Evolutionary conservation across 139 green algal genomes (phyloP).

Genomic region (Chlorella sp.): DNA sequence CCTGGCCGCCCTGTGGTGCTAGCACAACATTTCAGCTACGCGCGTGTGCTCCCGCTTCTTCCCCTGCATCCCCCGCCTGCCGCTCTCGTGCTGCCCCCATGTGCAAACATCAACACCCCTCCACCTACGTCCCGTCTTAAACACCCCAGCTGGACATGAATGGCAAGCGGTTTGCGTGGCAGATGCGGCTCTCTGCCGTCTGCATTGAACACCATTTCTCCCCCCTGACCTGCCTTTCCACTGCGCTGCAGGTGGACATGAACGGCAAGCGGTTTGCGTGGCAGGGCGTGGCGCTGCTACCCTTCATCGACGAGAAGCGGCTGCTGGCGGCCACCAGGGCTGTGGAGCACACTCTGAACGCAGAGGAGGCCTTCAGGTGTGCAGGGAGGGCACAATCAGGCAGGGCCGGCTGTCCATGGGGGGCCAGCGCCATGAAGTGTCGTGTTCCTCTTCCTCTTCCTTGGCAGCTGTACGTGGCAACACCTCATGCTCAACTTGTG

Average conservation of each 20-base stretch:
- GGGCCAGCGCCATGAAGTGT: too few relatives aligned
- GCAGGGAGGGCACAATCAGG: neutral
- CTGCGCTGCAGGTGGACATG: constrained; percentile 98
- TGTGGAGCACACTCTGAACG: constrained; percentile 67
- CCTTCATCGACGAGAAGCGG: constrained; percentile 95
- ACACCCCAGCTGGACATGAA: constrained; percentile 91
- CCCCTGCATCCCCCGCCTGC: neutral
- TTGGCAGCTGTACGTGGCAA: too few relatives aligned
- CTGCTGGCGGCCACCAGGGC: constrained; percentile 65
- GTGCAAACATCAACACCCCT: neutral
- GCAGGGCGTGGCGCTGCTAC: constrained; percentile 97
- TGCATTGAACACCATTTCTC: too few relatives aligned
- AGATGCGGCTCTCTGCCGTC: too few relatives aligned
- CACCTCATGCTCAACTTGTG: too few relatives aligned
- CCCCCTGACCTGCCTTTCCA: too few relatives aligned
- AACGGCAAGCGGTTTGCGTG: constrained; percentile 99
- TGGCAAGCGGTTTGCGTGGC: constrained; percentile 98
- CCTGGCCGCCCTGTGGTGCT: too few relatives aligned
- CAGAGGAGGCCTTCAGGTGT: constrained; percentile 71
- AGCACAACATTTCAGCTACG: too few relatives aligned
- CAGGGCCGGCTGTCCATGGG: too few relatives aligned
- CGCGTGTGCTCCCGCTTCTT: too few relatives aligned
- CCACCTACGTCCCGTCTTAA: too few relatives aligned
- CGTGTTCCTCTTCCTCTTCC: too few relatives aligned
- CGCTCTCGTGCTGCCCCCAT: neutral